Base-by-base conservation (phyloP, 2,329 filamentous ascomycete genomes). In the Phyllosticta citrichinensis region DNA sequence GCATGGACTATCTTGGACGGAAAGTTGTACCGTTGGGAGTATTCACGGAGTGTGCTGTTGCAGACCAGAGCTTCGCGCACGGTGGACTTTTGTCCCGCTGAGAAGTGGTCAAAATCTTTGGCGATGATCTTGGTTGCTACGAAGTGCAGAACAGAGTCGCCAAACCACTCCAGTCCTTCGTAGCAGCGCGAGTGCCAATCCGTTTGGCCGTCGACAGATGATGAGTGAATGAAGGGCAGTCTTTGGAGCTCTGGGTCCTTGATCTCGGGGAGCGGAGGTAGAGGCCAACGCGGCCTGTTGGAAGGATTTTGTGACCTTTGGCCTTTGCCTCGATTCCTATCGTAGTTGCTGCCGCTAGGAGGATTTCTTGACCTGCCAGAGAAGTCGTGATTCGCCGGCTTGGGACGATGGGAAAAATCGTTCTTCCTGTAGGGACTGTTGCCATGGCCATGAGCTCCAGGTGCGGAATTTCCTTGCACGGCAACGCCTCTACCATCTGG, bases 151-250 rank as follows among this genome's bases (percentile, higher is more conserved):
- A 93, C 93, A 20, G 89, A 87, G 71, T 97, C 93, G 6, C 93
- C 93, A 8, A 96, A 80, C 76, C 93, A 91, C 73, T 97, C 93
- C 6, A 97, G 83, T 19, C 84, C 83, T 68, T 97, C 92, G 73
- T 97, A 97, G 68, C 20, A 33, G 1, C 40, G 20, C 79, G 75
- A 47, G 40, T 47, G 40, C 40, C 40, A 47, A n/a, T 47, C 40
- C n/a, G 12, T 22, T n/a, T 14, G n/a, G 2, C 59, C 33, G n/a
- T 52, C 27, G 22, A 69, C 64, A 52, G 64, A 60, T 9, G 71
- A 71, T 5, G 63, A 76, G 66, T 93, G 89, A 0, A 82, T 89
- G 67, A 92, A 87, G 11, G 85, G 83, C 17, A 84, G 81, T 25
- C 74, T 76, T 66, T 86, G 83, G 19, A 92, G 77, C 22, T 76